A percentile compares a stretch with the other conserved stretches of the same genome.
These are phyloP conservation scores for Phytophthora macrochlamydospora DNA, from an alignment of 352 stramenopile genomes.

Conservation along the genomic window DNA sequence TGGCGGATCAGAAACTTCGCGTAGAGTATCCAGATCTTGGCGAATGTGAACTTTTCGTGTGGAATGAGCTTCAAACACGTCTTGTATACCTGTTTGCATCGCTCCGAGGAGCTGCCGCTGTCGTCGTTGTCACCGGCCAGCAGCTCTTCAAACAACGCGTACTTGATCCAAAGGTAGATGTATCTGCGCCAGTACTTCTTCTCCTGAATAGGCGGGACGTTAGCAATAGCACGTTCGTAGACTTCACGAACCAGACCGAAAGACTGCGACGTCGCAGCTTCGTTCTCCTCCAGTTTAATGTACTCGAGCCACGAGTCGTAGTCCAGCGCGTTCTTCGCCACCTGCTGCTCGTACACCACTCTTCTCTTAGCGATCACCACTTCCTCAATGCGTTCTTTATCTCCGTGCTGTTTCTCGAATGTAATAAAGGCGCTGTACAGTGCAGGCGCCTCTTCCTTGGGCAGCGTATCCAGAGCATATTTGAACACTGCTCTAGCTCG, in stretches of 20 bases:
- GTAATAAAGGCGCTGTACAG: slow-evolving; percentile 96
- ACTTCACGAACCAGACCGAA: slow-evolving; percentile 91
- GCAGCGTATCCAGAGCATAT: slow-evolving; percentile 79
- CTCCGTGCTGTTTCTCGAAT: slow-evolving; percentile 99
- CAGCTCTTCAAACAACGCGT: slow-evolving; percentile 98
- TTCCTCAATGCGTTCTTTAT: slow-evolving; percentile 95
- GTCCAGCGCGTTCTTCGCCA: slow-evolving; percentile 92
- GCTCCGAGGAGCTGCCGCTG: slow-evolving; percentile 47
- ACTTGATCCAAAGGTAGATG: slow-evolving; percentile 99
- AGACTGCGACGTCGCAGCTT: slow-evolving; percentile 58
- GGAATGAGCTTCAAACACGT: slow-evolving; percentile 94
- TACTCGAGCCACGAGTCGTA: slow-evolving; percentile 99
- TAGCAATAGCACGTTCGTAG: slow-evolving; percentile 95
- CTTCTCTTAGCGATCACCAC: slow-evolving; percentile 96
- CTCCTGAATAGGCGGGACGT: slow-evolving; percentile 93
- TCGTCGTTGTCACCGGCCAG: slow-evolving; percentile 70
- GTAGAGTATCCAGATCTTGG: slow-evolving; percentile 98
- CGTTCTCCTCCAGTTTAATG: slow-evolving; percentile 96
- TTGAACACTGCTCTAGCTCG: slow-evolving; percentile 91
- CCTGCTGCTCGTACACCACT: slow-evolving; percentile 94
- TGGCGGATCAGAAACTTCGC: slow-evolving; percentile 97
- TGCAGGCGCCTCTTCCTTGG: slow-evolving; percentile 90
- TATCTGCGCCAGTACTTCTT: slow-evolving; percentile 99
- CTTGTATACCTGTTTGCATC: slow-evolving; percentile 94
- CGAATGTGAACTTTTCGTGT: slow-evolving; percentile 97